These are phyloP conservation scores for Curvularia spicifera DNA, from an alignment of 2,329 filamentous ascomycete species.

Conservation along the genomic window DNA sequence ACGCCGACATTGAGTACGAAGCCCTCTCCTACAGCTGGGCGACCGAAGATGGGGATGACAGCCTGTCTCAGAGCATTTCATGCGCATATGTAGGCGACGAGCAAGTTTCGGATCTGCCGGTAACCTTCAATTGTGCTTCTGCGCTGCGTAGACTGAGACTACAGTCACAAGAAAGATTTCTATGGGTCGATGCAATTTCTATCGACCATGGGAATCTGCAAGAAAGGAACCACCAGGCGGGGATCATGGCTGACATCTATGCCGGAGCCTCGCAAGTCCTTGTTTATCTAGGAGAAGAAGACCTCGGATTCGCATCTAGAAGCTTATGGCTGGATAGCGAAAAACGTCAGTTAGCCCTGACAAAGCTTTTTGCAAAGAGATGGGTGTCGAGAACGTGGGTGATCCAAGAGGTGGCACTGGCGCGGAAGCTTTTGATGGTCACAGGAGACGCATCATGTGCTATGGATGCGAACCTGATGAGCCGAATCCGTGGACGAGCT, in stretches of 20 bases:
- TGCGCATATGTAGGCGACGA: slow-evolving; percentile 18
- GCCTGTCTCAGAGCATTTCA: slow-evolving; percentile 13
- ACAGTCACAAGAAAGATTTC: slow-evolving; percentile 6
- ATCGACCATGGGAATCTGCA: slow-evolving; percentile 24
- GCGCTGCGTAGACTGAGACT: slow-evolving; percentile 19
- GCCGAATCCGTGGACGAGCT: slow-evolving; percentile 20
- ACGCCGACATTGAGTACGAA: slow-evolving; percentile 24
- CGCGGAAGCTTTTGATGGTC: slow-evolving; percentile 19
- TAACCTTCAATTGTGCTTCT: slow-evolving; percentile 23
- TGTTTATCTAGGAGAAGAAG: slow-evolving; percentile 21
- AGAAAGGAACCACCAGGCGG: slow-evolving; percentile 27
- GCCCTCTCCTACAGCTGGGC: slow-evolving; percentile 35
- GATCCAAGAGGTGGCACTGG: slow-evolving; percentile 27
- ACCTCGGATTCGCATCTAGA: slow-evolving; percentile 13
- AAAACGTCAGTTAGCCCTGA: slow-evolving; percentile 13
- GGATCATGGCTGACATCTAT: slow-evolving; percentile 27
- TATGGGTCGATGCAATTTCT: slow-evolving; percentile 28
- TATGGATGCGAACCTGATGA: slow-evolving; percentile 15
- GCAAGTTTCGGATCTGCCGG: slow-evolving; percentile 1
- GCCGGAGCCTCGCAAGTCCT: slow-evolving; percentile 17
- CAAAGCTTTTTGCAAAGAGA: slow-evolving; percentile 17
- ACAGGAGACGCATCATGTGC: slow-evolving; percentile 13
- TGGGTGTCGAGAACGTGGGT: slow-evolving; percentile 26
- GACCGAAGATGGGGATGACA: slow-evolving; percentile 21
- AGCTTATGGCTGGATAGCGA: slow-evolving; percentile 16